Evolutionary conservation across 306 rosid genomes (phyloP), one percentile per base, ranked within the genome.

Genomic region (Acacia melanoxylon): DNA sequence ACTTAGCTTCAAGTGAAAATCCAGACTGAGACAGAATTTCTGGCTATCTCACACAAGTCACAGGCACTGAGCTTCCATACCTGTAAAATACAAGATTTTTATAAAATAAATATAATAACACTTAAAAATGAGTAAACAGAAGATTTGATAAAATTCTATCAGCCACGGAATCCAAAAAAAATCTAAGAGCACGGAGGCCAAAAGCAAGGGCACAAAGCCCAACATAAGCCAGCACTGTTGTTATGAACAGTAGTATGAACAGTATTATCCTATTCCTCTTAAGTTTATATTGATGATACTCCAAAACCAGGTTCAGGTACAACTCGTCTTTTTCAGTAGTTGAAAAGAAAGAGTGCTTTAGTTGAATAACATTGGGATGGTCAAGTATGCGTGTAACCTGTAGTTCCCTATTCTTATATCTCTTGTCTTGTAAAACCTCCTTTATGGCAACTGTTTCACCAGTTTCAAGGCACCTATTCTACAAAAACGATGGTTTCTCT

Each of bases 1-100:
- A 97, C 98, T 94, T 94, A 10, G 90, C 89, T 51, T 40, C 83
- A 83, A 87, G 95, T 56, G 98, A 86, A 85, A 94, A 94, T 79
- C 98, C 98, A 77, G 98, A 94, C 74, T 94, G 98, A 92, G 46
- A 94, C 98, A 68, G 97, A 92, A 80, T 94, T 92, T 84, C 98
- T 87, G 29, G 94, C 98, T 71, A 94, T 89, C 86, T 94, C 94
- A 25, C 98, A 94, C 51, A 94, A 72, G 80, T 94, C 97, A 83
- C 98, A 92, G 45, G 98, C 87, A 52, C 94, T 88, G 67, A 94
- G 91, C 88, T 92, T 94, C 98, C 97, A 93, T 24, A 93, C 96
- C 96, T 93, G 87, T 78, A 85, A 68, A 59, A 59, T 25, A 73
- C 78, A 51, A 10, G 31, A 73, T 20, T 19, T 74, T 44, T 74